These are phyloP conservation scores for Elymus sibiricus DNA, from an alignment of 176 grass and related monocot genomes.

Conservation along the genomic window DNA sequence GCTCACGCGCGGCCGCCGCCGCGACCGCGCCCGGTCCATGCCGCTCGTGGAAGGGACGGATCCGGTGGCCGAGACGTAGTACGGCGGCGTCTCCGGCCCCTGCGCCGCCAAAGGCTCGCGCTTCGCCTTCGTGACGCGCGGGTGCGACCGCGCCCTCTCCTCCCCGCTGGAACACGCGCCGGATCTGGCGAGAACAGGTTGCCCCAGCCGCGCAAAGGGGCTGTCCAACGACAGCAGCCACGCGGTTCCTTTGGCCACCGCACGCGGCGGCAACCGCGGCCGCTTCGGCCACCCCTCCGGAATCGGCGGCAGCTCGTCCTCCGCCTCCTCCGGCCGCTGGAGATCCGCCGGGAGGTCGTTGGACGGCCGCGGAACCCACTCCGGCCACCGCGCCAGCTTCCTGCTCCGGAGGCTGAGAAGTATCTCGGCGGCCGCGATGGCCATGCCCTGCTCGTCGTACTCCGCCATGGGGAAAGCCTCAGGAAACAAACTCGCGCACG, in stretches of 20 bases:
- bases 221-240: neutral
- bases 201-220: neutral
- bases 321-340: neutral
- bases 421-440: slow-evolving; percentile 15
- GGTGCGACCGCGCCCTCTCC: neutral
- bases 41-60: slow-evolving; percentile 18
- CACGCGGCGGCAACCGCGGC: neutral
- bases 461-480: neutral
- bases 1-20: neutral
- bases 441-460: neutral
- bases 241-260: neutral
- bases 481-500: neutral
- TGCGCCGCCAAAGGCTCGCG: neutral
- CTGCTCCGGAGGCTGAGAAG: slow-evolving; percentile 18
- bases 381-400: neutral
- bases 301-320: neutral
- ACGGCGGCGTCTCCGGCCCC: neutral
- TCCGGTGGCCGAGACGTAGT: neutral
- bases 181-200: neutral
- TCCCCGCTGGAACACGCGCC: neutral
- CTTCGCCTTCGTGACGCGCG: neutral
- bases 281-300: neutral
- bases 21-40: neutral
- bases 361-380: neutral
- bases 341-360: neutral